Conservation (phyloP, 352 stramenopile genomes). For the Pythium periplocum region DNA sequence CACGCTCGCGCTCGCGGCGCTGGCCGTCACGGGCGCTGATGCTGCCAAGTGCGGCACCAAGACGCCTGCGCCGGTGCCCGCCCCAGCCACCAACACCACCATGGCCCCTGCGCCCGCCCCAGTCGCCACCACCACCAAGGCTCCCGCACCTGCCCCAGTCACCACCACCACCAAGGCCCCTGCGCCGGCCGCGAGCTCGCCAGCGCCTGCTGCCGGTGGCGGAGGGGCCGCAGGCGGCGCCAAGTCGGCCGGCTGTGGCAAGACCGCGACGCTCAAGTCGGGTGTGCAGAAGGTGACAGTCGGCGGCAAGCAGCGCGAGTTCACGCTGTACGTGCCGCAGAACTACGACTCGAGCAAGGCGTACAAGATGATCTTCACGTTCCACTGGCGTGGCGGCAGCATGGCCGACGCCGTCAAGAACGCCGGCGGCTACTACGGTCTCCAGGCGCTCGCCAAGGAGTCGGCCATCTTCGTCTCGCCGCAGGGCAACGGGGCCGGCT, state of each 20-base stretch:
- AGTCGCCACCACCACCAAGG: neutral
- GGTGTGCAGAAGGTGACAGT: conserved; percentile 17
- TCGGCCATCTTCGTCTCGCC: conserved; percentile 27
- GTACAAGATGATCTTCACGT: conserved; percentile 23
- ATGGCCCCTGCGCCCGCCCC: neutral
- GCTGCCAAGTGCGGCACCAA: conserved; percentile 14
- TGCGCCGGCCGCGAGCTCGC: neutral
- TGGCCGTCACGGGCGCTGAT: conserved; percentile 4
- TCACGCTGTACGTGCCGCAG: conserved; percentile 24
- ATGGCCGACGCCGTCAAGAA: conserved; percentile 25
- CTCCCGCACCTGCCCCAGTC: neutral
- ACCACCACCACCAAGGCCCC: neutral
- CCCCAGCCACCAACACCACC: neutral
- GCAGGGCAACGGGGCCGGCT: conserved; percentile 14
- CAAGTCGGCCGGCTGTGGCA: conserved; percentile 13
- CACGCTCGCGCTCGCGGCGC: conserved; percentile 5
- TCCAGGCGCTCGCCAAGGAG: conserved; percentile 13
- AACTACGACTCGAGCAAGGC: conserved; percentile 18
- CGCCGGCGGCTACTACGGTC: conserved; percentile 30
- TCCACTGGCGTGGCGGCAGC: conserved; percentile 26
- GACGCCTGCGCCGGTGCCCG: conserved; percentile 2
- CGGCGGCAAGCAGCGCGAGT: conserved; percentile 21
- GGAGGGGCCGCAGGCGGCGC: neutral
- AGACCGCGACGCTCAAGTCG: conserved; percentile 7
- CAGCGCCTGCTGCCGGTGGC: no score